phyloP scores from a whole-genome alignment of 2,329 filamentous ascomycete genomes.

The Diaporthe eres region DNA sequence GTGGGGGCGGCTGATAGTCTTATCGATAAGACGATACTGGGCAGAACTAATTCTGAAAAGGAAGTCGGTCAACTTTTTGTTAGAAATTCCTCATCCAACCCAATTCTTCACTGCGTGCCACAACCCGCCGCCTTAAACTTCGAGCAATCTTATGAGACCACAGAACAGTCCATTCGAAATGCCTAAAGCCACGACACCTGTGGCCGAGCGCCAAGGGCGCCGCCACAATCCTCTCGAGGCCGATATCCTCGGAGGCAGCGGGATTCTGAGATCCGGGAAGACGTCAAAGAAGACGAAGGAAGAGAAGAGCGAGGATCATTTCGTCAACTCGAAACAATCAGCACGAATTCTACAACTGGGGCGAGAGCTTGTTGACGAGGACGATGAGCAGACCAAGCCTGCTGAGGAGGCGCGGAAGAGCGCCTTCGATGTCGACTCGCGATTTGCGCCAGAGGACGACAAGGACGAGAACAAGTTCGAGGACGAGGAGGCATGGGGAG shows the following conservation, averaged over 20 bases:
- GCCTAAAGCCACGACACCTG: conserved; percentile 82
- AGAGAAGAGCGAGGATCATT: conserved; percentile 77
- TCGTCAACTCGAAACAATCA: conserved; percentile 90
- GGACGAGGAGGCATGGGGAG: conserved; percentile 80
- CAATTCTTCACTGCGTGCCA: conserved; percentile 3
- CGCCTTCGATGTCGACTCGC: conserved; percentile 85
- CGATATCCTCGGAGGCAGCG: conserved; percentile 78
- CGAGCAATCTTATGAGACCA: not conserved
- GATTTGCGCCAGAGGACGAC: conserved; percentile 72
- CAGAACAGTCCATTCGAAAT: conserved; percentile 62
- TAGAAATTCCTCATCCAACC: not conserved
- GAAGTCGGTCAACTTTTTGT: conserved; percentile 30
- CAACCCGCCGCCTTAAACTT: not conserved
- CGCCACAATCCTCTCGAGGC: conserved; percentile 94
- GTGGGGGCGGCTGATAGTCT: conserved; percentile 4
- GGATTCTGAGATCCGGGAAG: conserved; percentile 69
- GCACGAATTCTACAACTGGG: conserved; percentile 91
- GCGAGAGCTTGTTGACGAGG: conserved; percentile 89
- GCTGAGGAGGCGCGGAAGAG: conserved; percentile 63
- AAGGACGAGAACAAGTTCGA: conserved; percentile 63
- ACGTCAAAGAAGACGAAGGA: conserved; percentile 67
- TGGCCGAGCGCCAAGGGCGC: conserved; percentile 69
- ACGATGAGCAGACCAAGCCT: conserved; percentile 63
- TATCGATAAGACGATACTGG: conserved; percentile 39
- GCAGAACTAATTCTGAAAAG: conserved; percentile 36